Conservation (phyloP, 345 rosid genomes). For the Brassica incana region DNA sequence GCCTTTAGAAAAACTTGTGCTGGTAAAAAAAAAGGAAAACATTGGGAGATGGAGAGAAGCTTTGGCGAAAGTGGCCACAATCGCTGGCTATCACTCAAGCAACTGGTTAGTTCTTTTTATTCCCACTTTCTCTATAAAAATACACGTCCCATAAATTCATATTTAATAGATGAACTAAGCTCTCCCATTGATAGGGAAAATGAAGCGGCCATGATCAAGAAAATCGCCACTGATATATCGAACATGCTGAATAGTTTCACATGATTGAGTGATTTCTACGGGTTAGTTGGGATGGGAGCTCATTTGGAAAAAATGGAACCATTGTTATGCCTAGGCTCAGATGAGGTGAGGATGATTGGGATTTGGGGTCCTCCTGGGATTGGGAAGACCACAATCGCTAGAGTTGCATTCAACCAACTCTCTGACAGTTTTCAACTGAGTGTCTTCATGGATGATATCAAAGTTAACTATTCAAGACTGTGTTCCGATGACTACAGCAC, state of each 20-base stretch:
- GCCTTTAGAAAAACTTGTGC: slow-evolving; percentile 1
- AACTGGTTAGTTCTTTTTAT: neutral
- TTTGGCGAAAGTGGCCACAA: neutral
- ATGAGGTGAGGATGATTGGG: neutral
- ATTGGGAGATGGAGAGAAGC: slow-evolving; percentile 11
- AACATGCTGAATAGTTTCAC: neutral
- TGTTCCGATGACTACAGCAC: neutral
- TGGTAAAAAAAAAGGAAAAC: neutral
- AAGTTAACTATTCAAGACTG: neutral
- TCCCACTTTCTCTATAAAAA: too few relatives aligned
- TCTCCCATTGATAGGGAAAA: neutral
- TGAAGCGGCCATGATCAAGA: neutral
- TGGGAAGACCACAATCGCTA: neutral
- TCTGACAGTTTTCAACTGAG: neutral
- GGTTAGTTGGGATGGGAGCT: neutral
- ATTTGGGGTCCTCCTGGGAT: neutral
- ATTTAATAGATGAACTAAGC: neutral
- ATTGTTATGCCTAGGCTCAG: neutral
- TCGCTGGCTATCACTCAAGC: slow-evolving; percentile 5
- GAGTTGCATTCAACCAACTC: neutral
- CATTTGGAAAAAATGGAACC: neutral
- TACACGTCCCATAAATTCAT: neutral
- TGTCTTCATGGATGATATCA: neutral
- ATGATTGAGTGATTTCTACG: neutral
- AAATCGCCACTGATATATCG: neutral